Conservation (phyloP, 495 filamentous ascomycete genomes). For the Pseudotulostoma volvatum region DNA sequence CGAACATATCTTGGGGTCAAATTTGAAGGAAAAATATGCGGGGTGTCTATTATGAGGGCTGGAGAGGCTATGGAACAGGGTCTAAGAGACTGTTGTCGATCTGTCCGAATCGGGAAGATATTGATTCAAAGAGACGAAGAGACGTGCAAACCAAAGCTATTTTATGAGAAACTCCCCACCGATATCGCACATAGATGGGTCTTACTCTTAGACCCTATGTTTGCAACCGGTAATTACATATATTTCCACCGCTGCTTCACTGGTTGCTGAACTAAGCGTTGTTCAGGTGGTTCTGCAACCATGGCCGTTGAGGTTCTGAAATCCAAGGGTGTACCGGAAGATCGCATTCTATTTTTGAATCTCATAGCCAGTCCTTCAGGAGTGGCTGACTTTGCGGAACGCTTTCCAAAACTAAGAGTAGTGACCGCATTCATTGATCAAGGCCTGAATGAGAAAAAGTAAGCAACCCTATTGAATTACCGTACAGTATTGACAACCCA, state of each 20-base stretch:
- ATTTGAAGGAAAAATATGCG: constrained; percentile 96
- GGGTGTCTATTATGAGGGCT: constrained; percentile 94
- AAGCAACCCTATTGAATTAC: constrained; percentile 14
- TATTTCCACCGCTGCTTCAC: not conserved
- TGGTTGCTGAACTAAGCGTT: not conserved
- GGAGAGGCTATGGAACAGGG: constrained; percentile 98
- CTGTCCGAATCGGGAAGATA: constrained; percentile 94
- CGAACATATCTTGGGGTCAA: constrained; percentile 77
- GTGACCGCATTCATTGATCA: constrained; percentile 96
- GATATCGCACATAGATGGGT: constrained; percentile 91
- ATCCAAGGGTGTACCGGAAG: constrained; percentile 78
- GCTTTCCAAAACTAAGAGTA: constrained; percentile 80
- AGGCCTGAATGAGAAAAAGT: constrained; percentile 96
- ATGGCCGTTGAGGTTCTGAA: constrained; percentile 91
- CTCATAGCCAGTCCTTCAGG: constrained; percentile 90
- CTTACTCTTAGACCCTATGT: constrained; percentile 93
- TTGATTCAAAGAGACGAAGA: constrained; percentile 96
- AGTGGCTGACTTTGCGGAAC: constrained; percentile 72
- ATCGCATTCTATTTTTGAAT: constrained; percentile 89
- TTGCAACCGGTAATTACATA: constrained; percentile 64
- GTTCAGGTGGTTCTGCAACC: constrained; percentile 74
- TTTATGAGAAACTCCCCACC: constrained; percentile 91
- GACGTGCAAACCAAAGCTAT: constrained; percentile 75
- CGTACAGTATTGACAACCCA: no score
- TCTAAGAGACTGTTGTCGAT: constrained; percentile 86